Conservation (phyloP, 2,329 filamentous ascomycete species). For the Neopestalotiopsis sp. region DNA sequence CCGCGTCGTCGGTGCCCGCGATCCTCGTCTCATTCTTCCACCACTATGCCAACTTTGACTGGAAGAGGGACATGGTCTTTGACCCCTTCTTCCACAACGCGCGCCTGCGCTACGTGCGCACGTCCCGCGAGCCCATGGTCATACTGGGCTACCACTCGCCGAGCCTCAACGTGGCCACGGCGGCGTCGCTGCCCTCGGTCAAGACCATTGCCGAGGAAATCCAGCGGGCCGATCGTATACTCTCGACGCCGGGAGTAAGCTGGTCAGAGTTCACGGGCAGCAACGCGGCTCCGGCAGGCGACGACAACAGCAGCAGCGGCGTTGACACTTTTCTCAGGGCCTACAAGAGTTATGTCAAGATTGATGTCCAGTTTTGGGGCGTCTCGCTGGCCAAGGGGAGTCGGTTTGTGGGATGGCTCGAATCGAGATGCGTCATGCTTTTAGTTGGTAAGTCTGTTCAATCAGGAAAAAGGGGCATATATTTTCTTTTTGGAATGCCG, state of each 20-base stretch:
- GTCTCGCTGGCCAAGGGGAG: constrained; percentile 58
- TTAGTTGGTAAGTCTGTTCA: constrained; percentile 56
- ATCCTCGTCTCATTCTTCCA: constrained; percentile 65
- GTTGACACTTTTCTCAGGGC: constrained; percentile 53
- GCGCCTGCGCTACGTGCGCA: constrained; percentile 56
- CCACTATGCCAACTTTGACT: constrained; percentile 67
- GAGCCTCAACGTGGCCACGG: constrained; percentile 62
- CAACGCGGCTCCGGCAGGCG: constrained; percentile 1
- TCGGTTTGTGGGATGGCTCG: constrained; percentile 65
- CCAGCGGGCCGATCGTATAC: constrained; percentile 45
- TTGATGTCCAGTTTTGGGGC: constrained; percentile 71
- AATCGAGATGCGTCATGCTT: constrained; percentile 62
- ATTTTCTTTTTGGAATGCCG: background rate
- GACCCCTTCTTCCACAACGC: constrained; percentile 66
- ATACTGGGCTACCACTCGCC: constrained; percentile 68
- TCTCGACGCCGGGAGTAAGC: constrained; percentile 40
- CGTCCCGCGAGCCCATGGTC: constrained; percentile 63
- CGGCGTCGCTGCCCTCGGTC: constrained; percentile 58
- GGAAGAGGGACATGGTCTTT: constrained; percentile 57
- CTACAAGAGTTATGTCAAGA: constrained; percentile 61
- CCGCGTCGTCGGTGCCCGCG: constrained; percentile 48
- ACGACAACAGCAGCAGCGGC: constrained; percentile 25
- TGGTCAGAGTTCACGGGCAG: constrained; percentile 49
- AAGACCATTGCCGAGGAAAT: constrained; percentile 58
- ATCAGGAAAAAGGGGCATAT: background rate